phyloP scores from a whole-genome alignment of 345 rosid species.

The Rhizophora mangle region DNA sequence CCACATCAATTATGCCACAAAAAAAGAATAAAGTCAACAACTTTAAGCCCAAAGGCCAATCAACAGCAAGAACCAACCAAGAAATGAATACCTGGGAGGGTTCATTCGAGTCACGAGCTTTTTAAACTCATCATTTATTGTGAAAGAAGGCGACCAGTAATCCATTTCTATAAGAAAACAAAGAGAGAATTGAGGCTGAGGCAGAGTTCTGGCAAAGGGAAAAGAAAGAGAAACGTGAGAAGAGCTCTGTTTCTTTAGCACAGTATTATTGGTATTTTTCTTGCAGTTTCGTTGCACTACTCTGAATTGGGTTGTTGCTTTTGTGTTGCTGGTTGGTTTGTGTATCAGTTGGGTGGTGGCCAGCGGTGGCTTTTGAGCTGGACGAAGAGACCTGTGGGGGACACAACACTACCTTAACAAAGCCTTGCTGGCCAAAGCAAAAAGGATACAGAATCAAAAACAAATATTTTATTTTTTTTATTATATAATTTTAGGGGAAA shows the following conservation, averaged over 20 bases:
- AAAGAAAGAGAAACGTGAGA: no score
- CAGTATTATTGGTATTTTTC: neutral
- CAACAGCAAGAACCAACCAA: neutral
- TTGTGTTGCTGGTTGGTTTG: neutral
- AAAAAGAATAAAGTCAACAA: neutral
- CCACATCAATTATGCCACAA: constrained; percentile 11
- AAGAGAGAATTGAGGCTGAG: constrained; percentile 14
- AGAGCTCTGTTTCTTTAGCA: constrained; percentile 41
- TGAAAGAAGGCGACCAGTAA: constrained; percentile 51
- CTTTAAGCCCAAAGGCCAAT: neutral
- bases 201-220: constrained; percentile 28
- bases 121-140: constrained; percentile 62
- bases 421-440: no score
- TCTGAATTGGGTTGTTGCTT: constrained; percentile 17
- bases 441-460: no score
- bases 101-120: constrained; percentile 74
- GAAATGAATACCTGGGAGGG: constrained; percentile 64
- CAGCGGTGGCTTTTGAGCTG: constrained; percentile 41
- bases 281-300: constrained; percentile 3
- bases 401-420: no score
- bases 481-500: no score
- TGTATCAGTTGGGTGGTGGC: constrained; percentile 18
- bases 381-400: constrained; percentile 39
- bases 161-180: constrained; percentile 39
- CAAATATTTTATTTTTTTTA: no score